Conservation (phyloP, 2,329 filamentous ascomycete species). For the Elsinoe perseae region DNA sequence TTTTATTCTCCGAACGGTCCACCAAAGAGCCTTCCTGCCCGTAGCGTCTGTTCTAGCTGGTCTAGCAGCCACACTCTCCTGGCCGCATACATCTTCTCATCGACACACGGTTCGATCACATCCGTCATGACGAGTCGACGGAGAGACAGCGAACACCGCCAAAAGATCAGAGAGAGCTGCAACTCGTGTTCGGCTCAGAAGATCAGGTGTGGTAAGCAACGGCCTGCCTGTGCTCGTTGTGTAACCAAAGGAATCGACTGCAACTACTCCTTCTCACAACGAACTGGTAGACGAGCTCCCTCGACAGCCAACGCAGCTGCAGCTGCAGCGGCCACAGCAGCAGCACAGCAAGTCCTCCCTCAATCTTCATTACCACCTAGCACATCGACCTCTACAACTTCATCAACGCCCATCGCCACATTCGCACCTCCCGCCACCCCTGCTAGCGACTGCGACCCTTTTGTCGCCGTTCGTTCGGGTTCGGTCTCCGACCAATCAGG, state of each 20-base stretch:
- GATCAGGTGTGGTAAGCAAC: slow-evolving; percentile 19
- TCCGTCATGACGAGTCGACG: slow-evolving; percentile 15
- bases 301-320: slow-evolving; percentile 5
- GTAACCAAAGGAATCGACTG: slow-evolving; percentile 20
- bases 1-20: slow-evolving; percentile 11
- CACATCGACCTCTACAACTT: slow-evolving; percentile 4
- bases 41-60: slow-evolving; percentile 9
- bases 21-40: background rate
- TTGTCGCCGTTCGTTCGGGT: slow-evolving; percentile 5
- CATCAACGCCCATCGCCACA: slow-evolving; percentile 1
- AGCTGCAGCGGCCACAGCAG: background rate
- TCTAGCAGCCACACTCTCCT: slow-evolving; percentile 3
- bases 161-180: slow-evolving; percentile 16
- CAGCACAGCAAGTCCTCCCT: background rate
- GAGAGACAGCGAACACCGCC: slow-evolving; percentile 15
- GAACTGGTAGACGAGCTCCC: slow-evolving; percentile 20
- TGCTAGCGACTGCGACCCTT: slow-evolving; percentile 11
- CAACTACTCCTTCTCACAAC: slow-evolving; percentile 22
- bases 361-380: background rate
- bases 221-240: slow-evolving; percentile 22
- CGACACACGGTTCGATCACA: background rate
- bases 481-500: slow-evolving; percentile 15
- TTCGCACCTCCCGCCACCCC: slow-evolving; percentile 14
- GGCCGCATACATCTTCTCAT: background rate
- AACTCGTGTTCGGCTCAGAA: slow-evolving; percentile 16